Evolutionary conservation across 2,329 filamentous ascomycete species (phyloP).

Genomic region (Biscogniauxia mediterranea): DNA sequence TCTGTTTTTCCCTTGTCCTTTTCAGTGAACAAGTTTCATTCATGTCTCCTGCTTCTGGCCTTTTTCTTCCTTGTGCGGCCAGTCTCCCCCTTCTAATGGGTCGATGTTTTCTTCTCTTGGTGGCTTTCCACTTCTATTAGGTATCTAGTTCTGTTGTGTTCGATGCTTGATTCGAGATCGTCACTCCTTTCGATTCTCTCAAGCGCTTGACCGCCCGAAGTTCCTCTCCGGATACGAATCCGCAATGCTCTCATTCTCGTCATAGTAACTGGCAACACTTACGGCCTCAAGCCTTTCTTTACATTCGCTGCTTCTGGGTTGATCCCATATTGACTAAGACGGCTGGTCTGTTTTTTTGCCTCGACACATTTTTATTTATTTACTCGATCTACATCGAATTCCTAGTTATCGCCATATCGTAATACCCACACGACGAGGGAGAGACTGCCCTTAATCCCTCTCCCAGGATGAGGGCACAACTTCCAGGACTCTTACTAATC

Average conservation of each 20-base stretch:
- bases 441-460: constrained; percentile 12
- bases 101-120: constrained; percentile 16
- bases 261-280: constrained; percentile 12
- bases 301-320: constrained; percentile 19
- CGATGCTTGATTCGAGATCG: constrained; percentile 15
- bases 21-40: constrained; percentile 7
- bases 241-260: constrained; percentile 18
- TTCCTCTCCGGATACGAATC: constrained; percentile 9
- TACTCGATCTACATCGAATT: neutral
- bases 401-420: neutral
- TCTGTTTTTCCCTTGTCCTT: neutral
- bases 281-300: constrained; percentile 6
- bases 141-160: constrained; percentile 15
- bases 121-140: constrained; percentile 22
- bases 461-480: constrained; percentile 20
- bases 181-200: constrained; percentile 20
- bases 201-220: constrained; percentile 19
- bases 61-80: constrained; percentile 6
- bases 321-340: constrained; percentile 25
- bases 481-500: constrained; percentile 15
- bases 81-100: neutral
- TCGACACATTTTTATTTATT: constrained; percentile 3
- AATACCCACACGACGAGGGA: constrained; percentile 4
- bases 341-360: constrained; percentile 27
- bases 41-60: constrained; percentile 2